A percentile compares a stretch with the other conserved stretches of the same genome.
Evolutionary conservation across 441 rosid genomes (phyloP).

Genomic region (Erodium chrysanthum): DNA sequence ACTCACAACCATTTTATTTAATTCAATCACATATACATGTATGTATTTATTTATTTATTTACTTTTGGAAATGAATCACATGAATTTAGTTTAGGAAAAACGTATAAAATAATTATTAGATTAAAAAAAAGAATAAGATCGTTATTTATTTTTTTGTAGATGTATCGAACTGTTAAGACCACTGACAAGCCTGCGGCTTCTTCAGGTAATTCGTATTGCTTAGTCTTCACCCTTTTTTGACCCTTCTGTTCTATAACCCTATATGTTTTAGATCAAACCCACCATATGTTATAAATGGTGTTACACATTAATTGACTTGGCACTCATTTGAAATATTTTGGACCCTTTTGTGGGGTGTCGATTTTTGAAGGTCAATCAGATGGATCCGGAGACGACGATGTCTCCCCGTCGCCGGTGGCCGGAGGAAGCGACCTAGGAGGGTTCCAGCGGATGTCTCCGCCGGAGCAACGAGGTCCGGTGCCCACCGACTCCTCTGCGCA

Average conservation of each 20-base stretch:
- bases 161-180: conserved; percentile 84
- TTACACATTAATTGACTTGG: too few relatives aligned
- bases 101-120: too few relatives aligned
- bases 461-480: conserved; percentile 34
- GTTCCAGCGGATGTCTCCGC: conserved; percentile 16
- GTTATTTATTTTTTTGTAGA: conserved; percentile 46
- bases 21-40: too few relatives aligned
- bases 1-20: too few relatives aligned
- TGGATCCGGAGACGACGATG: conserved; percentile 72
- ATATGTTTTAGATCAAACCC: background rate
- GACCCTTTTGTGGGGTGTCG: background rate
- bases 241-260: background rate
- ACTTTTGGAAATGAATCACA: too few relatives aligned
- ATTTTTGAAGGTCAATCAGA: conserved; percentile 37
- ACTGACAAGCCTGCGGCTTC: conserved; percentile 74
- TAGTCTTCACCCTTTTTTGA: conserved; percentile 14
- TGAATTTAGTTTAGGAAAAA: too few relatives aligned
- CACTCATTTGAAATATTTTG: too few relatives aligned
- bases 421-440: conserved; percentile 25
- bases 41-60: too few relatives aligned
- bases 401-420: conserved; percentile 28
- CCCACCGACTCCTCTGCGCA: conserved; percentile 26
- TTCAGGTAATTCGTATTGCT: conserved; percentile 49
- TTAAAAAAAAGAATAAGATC: too few relatives aligned
- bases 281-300: background rate